Evolutionary conservation across 2,329 filamentous ascomycete genomes (phyloP), one percentile per base, ranked within the genome.

Genomic region (Fragosphaeria purpurea): DNA sequence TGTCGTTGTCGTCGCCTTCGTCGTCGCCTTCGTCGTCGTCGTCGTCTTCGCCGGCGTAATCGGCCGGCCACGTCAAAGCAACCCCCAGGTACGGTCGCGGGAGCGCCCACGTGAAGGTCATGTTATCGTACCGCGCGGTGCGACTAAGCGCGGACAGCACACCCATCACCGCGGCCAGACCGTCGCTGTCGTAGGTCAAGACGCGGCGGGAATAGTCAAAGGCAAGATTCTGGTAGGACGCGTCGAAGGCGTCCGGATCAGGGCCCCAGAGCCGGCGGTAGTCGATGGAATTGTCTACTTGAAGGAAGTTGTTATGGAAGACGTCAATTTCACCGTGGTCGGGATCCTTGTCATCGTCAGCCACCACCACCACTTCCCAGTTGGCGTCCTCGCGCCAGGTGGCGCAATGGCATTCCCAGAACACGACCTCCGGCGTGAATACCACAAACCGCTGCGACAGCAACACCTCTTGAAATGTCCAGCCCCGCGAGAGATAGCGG

Each of bases 401-500:
- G 6, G 41, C 46, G 10, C 33, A 40, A n/a, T 35, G 45, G 34
- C 45, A 51, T 5, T 44, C 41, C 45, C 50, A 51, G 10, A 44
- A 45, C 1, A 51, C 41, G 6, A 31, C n/a, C 7, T 43, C n/a
- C 7, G 22, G 30, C 6, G 50, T 48, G 22, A 51, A 51, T 35
- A 48, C 11, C 12, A 51, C 32, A 11, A 44, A 40, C 3, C 50
- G 50, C 2, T n/a, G 41, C 34, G 50, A 47, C 11, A 51, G 13
- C 6, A 51, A 43, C 5, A 37, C 50, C 46, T 51, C 50, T 37
- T 51, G 50, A 37, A 48, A 51, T 5, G 50, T 51, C 50, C 50
- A 51, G 38, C 50, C 50, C 2, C 50, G 50, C 31, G 39, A 30
- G 10, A 47, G 31, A 22, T 41, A 47, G 10, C 38, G 38, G 35